phyloP scores from a whole-genome alignment of 345 rosid genomes.

The Citrus sp. region DNA sequence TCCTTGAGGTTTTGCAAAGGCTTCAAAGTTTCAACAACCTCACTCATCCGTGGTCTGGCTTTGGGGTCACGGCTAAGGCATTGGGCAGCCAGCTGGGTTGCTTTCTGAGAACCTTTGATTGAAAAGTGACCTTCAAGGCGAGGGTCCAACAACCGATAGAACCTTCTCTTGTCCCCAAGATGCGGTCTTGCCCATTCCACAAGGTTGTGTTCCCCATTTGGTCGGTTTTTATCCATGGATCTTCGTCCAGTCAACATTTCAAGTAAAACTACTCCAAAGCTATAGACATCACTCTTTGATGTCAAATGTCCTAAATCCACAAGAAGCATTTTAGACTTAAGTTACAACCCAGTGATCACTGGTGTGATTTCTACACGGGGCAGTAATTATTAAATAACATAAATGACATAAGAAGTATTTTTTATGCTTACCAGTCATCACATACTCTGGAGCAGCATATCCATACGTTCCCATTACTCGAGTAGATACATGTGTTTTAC shows the following conservation, averaged over 20 bases:
- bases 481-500: conserved; percentile 80
- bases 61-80: conserved; percentile 94
- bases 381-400: neutral
- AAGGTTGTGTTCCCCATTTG: conserved; percentile 90
- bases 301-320: conserved; percentile 59
- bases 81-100: conserved; percentile 71
- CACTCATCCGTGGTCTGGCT: conserved; percentile 89
- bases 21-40: conserved; percentile 68
- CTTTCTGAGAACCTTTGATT: conserved; percentile 83
- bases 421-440: conserved; percentile 67
- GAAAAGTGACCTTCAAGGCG: conserved; percentile 95
- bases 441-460: conserved; percentile 88
- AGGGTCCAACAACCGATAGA: conserved; percentile 73
- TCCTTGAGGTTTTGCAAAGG: conserved; percentile 82
- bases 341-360: neutral
- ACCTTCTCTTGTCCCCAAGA: conserved; percentile 76
- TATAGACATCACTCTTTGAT: conserved; percentile 82
- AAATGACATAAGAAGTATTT: neutral
- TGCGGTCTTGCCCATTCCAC: conserved; percentile 94
- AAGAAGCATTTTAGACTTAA: conserved; percentile 11
- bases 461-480: conserved; percentile 89
- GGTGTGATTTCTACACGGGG: neutral
- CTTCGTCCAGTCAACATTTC: conserved; percentile 86
- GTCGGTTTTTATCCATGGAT: conserved; percentile 87
- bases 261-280: conserved; percentile 84